Percentiles rank a stretch among this genome's conserved stretches.
Evolutionary conservation across 306 rosid species (phyloP).

Genomic region (Luffa aegyptiaca): DNA sequence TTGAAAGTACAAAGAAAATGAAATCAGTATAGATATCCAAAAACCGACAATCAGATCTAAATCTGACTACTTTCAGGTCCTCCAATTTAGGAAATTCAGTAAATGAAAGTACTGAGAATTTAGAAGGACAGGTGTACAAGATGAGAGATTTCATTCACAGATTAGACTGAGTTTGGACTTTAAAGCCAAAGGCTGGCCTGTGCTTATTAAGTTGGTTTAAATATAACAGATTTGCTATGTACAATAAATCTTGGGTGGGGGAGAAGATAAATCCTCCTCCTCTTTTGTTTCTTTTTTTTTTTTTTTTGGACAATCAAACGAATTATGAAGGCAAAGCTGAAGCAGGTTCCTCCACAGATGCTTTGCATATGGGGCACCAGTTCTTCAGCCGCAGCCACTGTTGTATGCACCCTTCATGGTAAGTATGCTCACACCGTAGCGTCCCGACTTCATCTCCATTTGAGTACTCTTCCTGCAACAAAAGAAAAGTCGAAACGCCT

Average conservation of each 20-base stretch:
- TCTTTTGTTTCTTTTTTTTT: neutral
- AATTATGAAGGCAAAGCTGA: constrained; percentile 14
- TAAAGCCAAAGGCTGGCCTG: constrained; percentile 25
- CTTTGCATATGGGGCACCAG: constrained; percentile 98
- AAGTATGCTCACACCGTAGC: constrained; percentile 64
- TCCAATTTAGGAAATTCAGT: neutral
- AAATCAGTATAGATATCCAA: neutral
- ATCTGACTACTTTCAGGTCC: neutral
- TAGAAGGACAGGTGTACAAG: neutral
- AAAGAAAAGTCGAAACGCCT: neutral
- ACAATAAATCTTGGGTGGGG: constrained; percentile 30
- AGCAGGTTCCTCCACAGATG: constrained; percentile 33
- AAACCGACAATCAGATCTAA: neutral
- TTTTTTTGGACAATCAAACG: neutral
- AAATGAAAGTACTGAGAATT: neutral
- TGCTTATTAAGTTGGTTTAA: constrained; percentile 41
- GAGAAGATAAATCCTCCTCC: constrained; percentile 4
- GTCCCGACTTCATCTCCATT: constrained; percentile 70
- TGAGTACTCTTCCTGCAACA: constrained; percentile 68
- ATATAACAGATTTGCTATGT: constrained; percentile 38
- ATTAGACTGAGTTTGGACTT: constrained; percentile 18
- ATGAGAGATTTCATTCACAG: constrained; percentile 3
- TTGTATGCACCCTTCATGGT: constrained; percentile 61
- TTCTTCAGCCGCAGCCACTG: constrained; percentile 90
- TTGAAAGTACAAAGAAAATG: neutral